Conservation (phyloP, 2,329 filamentous ascomycete species). For the Lachnellula occidentalis region DNA sequence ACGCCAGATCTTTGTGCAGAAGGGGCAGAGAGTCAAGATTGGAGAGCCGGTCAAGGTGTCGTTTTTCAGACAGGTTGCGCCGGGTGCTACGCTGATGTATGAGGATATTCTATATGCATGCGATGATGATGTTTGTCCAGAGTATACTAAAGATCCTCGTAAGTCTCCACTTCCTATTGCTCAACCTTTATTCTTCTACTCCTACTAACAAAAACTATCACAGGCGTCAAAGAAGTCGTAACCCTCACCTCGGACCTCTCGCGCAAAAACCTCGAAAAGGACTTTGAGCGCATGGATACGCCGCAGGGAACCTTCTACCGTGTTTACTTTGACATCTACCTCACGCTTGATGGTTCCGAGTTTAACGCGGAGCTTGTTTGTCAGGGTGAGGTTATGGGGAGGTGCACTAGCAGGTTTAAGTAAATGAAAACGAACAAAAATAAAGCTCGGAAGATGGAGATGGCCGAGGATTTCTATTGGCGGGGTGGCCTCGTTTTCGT, state of each 20-base stretch:
- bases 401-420: conserved; percentile 85
- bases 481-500: neutral
- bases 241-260: conserved; percentile 95
- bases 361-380: conserved; percentile 99
- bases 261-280: conserved; percentile 97
- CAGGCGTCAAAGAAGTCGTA: conserved; percentile 98
- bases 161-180: conserved; percentile 44
- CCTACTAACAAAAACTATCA: conserved; percentile 25
- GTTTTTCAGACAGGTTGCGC: conserved; percentile 96
- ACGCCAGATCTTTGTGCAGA: conserved; percentile 95
- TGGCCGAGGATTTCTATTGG: neutral
- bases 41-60: conserved; percentile 98
- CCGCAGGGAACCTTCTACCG: conserved; percentile 95
- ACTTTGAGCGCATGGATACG: conserved; percentile 99
- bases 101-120: conserved; percentile 97
- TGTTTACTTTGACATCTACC: conserved; percentile 73
- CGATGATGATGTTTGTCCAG: conserved; percentile 95
- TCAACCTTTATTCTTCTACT: neutral
- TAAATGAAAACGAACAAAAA: conserved; percentile 31
- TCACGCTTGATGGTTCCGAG: conserved; percentile 93
- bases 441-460: neutral
- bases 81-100: conserved; percentile 97
- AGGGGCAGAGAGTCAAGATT: conserved; percentile 98
- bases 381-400: conserved; percentile 97
- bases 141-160: conserved; percentile 99